Evolutionary conservation across 2,329 filamentous ascomycete genomes (phyloP).

Genomic region (Didymella keratinophila): DNA sequence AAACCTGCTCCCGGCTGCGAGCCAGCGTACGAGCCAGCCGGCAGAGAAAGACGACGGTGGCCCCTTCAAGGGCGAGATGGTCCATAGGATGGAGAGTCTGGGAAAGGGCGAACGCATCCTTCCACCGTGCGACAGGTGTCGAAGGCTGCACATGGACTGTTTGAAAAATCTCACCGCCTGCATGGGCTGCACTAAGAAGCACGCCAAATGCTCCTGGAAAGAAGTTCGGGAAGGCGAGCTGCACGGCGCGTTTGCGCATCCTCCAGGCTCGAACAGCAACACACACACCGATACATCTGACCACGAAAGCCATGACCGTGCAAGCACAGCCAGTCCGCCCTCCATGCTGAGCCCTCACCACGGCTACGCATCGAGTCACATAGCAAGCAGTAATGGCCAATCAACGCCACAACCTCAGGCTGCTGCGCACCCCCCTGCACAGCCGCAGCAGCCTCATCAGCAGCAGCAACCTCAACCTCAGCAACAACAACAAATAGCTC

Average conservation of each 20-base stretch:
- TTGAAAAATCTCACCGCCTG: constrained; percentile 87
- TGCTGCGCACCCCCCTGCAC: constrained; percentile 1
- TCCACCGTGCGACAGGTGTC: constrained; percentile 86
- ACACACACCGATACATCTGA: constrained; percentile 46
- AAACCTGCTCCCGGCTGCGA: constrained; percentile 58
- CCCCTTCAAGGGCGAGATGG: constrained; percentile 70
- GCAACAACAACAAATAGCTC: constrained; percentile 9
- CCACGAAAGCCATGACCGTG: constrained; percentile 37
- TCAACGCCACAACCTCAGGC: constrained; percentile 32
- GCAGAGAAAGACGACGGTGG: constrained; percentile 64
- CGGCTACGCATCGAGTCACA: constrained; percentile 32
- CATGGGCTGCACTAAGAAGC: constrained; percentile 87
- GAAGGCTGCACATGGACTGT: constrained; percentile 80
- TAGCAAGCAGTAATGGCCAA: constrained; percentile 27
- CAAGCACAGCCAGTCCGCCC: constrained; percentile 41
- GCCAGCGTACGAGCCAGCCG: constrained; percentile 48
- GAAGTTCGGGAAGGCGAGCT: constrained; percentile 78
- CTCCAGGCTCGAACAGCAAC: constrained; percentile 33
- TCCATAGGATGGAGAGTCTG: constrained; percentile 77
- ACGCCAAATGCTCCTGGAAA: constrained; percentile 87
- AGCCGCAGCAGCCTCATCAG: constrained; percentile 7
- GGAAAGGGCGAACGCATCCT: constrained; percentile 75
- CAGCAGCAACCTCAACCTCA: constrained; percentile 8
- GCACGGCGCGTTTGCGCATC: constrained; percentile 38
- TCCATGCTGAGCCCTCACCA: constrained; percentile 38